Evolutionary conservation across 305 asterid genomes (phyloP).

Genomic region (Rubia tinctorum): DNA sequence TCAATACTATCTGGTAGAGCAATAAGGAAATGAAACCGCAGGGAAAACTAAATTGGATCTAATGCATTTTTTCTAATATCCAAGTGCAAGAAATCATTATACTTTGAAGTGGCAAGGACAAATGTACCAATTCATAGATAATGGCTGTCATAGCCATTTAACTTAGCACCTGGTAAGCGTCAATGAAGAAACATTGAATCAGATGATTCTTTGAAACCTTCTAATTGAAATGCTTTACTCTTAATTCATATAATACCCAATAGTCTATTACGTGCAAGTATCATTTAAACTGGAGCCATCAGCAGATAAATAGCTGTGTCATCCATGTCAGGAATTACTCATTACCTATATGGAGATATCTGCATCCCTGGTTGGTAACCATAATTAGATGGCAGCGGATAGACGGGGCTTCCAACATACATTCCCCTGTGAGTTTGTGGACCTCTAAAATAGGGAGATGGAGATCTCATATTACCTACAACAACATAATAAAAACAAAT

Average conservation of each 20-base stretch:
- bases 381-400: constrained; percentile 31
- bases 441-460: constrained; percentile 24
- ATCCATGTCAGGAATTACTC: background rate
- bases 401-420: constrained; percentile 27
- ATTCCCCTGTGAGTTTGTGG: constrained; percentile 24
- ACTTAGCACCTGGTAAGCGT: constrained; percentile 33
- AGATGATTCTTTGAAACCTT: constrained; percentile 24
- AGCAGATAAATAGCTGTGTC: background rate
- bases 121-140: constrained; percentile 30
- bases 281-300: background rate
- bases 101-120: constrained; percentile 23
- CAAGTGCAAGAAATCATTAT: constrained; percentile 10
- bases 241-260: constrained; percentile 13
- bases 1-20: background rate
- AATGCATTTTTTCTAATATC: background rate
- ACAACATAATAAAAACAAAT: background rate
- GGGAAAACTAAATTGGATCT: constrained; percentile 6
- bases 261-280: background rate
- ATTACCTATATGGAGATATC: constrained; percentile 34
- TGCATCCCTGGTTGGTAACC: constrained; percentile 37
- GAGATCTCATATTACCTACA: constrained; percentile 26
- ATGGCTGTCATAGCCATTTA: constrained; percentile 27
- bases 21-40: constrained; percentile 4
- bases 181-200: constrained; percentile 27
- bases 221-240: constrained; percentile 12